phyloP scores from a whole-genome alignment of 2,329 filamentous ascomycete species.

The Lecanicillium sp. region DNA sequence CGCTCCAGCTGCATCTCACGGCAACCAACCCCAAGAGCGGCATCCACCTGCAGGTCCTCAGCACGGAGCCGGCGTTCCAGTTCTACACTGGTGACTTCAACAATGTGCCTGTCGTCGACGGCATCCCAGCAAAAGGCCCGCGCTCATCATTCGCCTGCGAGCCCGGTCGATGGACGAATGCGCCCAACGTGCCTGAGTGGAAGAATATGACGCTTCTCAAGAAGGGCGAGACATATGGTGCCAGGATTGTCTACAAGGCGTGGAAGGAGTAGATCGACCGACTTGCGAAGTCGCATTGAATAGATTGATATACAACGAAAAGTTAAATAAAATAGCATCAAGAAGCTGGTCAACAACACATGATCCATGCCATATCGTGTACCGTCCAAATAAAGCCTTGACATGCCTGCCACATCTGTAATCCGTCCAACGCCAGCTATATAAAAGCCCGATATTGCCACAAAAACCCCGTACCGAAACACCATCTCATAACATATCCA shows the following conservation, averaged over 20 bases:
- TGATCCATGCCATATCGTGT: neutral
- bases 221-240: conserved; percentile 78
- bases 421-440: too few relatives aligned
- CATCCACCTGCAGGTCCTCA: conserved; percentile 77
- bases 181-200: conserved; percentile 75
- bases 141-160: conserved; percentile 86
- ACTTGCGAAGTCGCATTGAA: neutral
- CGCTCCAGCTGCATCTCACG: conserved; percentile 59
- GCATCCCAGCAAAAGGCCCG: conserved; percentile 53
- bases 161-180: conserved; percentile 85
- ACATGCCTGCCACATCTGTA: neutral
- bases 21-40: conserved; percentile 67
- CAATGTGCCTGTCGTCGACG: conserved; percentile 61
- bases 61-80: conserved; percentile 93
- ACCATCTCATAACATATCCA: too few relatives aligned
- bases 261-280: conserved; percentile 68
- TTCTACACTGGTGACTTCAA: conserved; percentile 91
- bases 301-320: neutral
- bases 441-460: neutral
- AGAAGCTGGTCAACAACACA: neutral
- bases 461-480: neutral
- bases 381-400: neutral
- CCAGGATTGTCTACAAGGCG: conserved; percentile 72
- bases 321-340: neutral
- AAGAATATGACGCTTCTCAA: conserved; percentile 70